Conservation (phyloP, 306 rosid genomes). For the Quillaja saponaria region DNA sequence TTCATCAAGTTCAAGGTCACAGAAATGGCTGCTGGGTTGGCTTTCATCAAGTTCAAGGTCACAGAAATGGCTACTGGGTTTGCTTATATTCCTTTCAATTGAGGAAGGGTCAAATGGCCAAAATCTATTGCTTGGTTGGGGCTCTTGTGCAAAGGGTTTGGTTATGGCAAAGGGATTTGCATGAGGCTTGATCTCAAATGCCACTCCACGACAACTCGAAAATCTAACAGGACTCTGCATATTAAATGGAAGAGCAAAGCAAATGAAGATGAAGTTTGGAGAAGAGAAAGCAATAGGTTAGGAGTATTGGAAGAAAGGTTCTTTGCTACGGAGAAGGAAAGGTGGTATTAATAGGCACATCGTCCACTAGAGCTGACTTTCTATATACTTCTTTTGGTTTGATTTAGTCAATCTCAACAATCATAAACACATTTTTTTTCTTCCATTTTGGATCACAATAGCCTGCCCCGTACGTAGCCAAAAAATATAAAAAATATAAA, state of each 20-base stretch:
- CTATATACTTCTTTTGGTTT: background rate
- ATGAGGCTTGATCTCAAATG: conserved; percentile 50
- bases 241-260: background rate
- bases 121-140: conserved; percentile 1
- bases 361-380: background rate
- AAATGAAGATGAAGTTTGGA: background rate
- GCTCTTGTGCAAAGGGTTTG: background rate
- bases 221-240: conserved; percentile 43
- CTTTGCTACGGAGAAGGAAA: background rate
- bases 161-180: conserved; percentile 43
- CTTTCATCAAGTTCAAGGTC: conserved; percentile 36
- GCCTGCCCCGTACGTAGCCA: too few species aligned
- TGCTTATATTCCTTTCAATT: conserved; percentile 34
- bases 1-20: conserved; percentile 30
- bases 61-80: conserved; percentile 51
- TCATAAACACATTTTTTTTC: background rate
- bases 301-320: background rate
- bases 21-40: conserved; percentile 37
- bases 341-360: background rate
- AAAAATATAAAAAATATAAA: too few species aligned
- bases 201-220: conserved; percentile 55
- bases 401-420: background rate
- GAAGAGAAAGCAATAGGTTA: background rate
- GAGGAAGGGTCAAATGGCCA: conserved; percentile 30
- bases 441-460: too few species aligned